Evolutionary conservation across 768 basidiomycete genomes (phyloP).

Genomic region (Neoboletus subvelutipes): DNA sequence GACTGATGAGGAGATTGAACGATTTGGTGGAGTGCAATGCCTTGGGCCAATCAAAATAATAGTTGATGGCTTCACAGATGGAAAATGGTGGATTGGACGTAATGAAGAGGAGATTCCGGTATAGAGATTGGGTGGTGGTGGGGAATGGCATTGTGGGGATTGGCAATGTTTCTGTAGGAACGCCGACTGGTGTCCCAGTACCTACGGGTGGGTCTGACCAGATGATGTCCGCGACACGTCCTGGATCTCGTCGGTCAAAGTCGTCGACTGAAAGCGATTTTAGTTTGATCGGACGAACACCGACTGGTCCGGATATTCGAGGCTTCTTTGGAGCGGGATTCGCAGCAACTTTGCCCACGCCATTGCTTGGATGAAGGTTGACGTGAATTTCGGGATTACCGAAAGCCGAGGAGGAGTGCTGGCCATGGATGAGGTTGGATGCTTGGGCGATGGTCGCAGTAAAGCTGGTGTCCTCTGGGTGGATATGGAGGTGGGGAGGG

Average conservation of each 20-base stretch:
- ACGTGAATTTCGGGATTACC: background rate
- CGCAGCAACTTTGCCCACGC: background rate
- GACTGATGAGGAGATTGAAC: slow-evolving; percentile 44
- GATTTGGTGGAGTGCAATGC: slow-evolving; percentile 39
- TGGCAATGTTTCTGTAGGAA: slow-evolving; percentile 1
- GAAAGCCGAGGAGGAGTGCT: background rate
- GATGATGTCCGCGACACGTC: slow-evolving; percentile 11
- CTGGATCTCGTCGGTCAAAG: slow-evolving; percentile 26
- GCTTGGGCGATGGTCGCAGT: too few species aligned
- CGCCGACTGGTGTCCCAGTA: slow-evolving; percentile 1
- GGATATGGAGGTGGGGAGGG: too few species aligned
- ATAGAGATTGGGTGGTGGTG: slow-evolving; percentile 35
- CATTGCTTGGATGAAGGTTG: background rate
- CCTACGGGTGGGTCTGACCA: slow-evolving; percentile 7
- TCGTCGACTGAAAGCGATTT: slow-evolving; percentile 28
- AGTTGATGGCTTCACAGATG: slow-evolving; percentile 18
- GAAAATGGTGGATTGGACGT: slow-evolving; percentile 18
- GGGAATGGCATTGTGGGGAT: slow-evolving; percentile 28
- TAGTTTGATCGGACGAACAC: slow-evolving; percentile 18
- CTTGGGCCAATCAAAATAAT: slow-evolving; percentile 29
- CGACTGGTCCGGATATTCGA: background rate
- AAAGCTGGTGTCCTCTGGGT: too few species aligned
- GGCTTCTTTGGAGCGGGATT: background rate
- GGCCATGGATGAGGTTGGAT: background rate
- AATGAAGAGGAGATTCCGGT: slow-evolving; percentile 30